These are phyloP conservation scores for Kwoniella sp. DNA, from an alignment of 768 basidiomycete genomes.

Conservation along the genomic window DNA sequence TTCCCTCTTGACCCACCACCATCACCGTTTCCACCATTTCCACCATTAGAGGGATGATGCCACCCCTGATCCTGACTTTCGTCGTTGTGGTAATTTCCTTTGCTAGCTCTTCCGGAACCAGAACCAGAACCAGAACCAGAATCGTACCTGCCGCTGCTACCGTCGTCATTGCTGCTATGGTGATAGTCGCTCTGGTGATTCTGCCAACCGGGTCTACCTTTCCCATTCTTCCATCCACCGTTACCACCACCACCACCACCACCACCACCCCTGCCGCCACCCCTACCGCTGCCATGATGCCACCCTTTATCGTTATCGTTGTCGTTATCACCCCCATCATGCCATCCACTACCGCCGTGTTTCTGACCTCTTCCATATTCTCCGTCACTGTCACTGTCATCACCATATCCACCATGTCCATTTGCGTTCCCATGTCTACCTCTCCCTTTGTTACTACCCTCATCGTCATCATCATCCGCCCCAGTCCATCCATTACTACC, in stretches of 20 bases:
- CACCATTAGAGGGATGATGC: neutral
- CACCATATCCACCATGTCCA: neutral
- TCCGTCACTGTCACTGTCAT: neutral
- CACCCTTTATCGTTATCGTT: neutral
- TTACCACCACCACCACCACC: neutral
- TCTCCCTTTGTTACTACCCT: neutral
- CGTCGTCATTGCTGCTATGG: neutral
- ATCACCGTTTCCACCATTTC: neutral
- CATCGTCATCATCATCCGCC: neutral
- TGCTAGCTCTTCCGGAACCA: too few relatives aligned
- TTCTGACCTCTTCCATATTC: neutral
- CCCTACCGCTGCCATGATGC: neutral
- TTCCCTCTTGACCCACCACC: neutral
- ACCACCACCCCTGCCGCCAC: neutral
- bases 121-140: too few relatives aligned
- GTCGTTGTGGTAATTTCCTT: neutral
- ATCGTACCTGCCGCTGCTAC: neutral
- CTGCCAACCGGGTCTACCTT: conserved; percentile 13
- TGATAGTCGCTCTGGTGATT: conserved; percentile 9
- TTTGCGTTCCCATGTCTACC: neutral
- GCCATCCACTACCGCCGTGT: neutral
- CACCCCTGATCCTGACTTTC: neutral
- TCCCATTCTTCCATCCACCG: conserved; percentile 8
- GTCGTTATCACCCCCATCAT: neutral
- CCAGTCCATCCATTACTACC: neutral